Evolutionary conservation across 176 grass and related monocot species (phyloP), one percentile per base, ranked within the genome.

Genomic region (Phoenix dactylifera): DNA sequence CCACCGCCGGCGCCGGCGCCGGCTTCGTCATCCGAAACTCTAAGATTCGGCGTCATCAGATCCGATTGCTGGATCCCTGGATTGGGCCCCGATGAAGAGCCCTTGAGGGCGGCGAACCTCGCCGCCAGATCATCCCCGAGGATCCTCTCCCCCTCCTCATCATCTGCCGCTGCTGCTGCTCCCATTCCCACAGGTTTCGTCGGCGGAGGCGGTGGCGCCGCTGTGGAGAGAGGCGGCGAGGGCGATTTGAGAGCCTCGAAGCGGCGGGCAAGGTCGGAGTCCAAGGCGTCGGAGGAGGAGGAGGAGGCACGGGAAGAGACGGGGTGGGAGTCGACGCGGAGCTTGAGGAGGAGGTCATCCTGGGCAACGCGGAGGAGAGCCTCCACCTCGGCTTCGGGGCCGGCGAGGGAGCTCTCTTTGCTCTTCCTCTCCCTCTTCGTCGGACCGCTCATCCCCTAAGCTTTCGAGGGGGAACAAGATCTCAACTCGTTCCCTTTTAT

Each of bases 341-440:
- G 62, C 49, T 81, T 81, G 49, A 95, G 90, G 6, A 95, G 57
- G 63, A 84, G 66, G 22, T 71, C 86, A 30, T 84, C 83, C 71
- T 95, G 71, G 55, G 64, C 80, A 48, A 71, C 86, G 17, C 76
- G 80, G 59, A 95, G 83, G 0, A 89, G 82, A 25, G 84, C 65
- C 1, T 87, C 88, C 44, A 87, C 83, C 35, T 74, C 86, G 54
- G 69, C 70, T 1, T 76, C 23, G 20, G 0, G 24, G 55, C 65
- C 52, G 63, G 73, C 5, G 14, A 16, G 1, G 2, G 32, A 39
- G 32, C 7, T 10, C 32, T 7, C 32, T 39, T 39, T 39, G 7
- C 2, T 9, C 7, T 39, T 39, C 9, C 32, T 39, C 32, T 39
- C 32, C 32, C 26, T 5, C 26, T 39, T 39, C 32, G 32, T 10